phyloP scores from a whole-genome alignment of 208 protist genomes.

The Paratrypanosoma confusum region DNA sequence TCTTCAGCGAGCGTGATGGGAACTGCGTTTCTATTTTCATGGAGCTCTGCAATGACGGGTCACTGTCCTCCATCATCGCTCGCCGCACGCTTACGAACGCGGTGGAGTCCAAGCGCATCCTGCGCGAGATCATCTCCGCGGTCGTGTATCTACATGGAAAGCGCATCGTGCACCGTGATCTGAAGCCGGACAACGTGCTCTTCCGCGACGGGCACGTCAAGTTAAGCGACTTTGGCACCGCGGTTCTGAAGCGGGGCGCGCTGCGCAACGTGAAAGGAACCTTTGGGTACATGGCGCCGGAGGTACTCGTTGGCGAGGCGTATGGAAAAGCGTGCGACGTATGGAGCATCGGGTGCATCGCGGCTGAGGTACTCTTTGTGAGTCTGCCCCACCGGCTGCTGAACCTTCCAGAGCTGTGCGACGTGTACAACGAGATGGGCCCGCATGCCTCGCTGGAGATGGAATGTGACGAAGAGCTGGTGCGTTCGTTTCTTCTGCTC shows the following conservation, averaged over 20 bases:
- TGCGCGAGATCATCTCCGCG: slow-evolving; percentile 55
- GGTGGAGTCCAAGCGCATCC: slow-evolving; percentile 36
- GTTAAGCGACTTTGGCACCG: slow-evolving; percentile 75
- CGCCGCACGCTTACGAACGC: slow-evolving; percentile 18
- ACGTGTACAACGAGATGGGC: slow-evolving; percentile 51
- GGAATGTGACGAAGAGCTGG: slow-evolving; percentile 33
- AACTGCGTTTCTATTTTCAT: slow-evolving; percentile 86
- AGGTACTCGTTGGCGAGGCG: slow-evolving; percentile 75
- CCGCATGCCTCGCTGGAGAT: slow-evolving; percentile 30
- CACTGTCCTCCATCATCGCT: slow-evolving; percentile 44
- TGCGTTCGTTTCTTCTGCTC: slow-evolving; percentile 35
- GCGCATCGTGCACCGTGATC: slow-evolving; percentile 70
- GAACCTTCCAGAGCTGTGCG: slow-evolving; percentile 53
- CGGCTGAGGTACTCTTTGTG: slow-evolving; percentile 75
- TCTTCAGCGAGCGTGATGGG: slow-evolving; percentile 64
- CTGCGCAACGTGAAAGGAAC: slow-evolving; percentile 58
- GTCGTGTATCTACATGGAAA: slow-evolving; percentile 68
- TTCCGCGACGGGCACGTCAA: slow-evolving; percentile 58
- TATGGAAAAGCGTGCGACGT: slow-evolving; percentile 91
- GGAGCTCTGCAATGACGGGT: slow-evolving; percentile 77
- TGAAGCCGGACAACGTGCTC: slow-evolving; percentile 80
- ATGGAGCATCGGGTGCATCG: slow-evolving; percentile 92
- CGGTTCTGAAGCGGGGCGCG: slow-evolving; percentile 36
- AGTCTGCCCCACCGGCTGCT: slow-evolving; percentile 38
- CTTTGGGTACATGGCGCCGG: slow-evolving; percentile 86